Evolutionary conservation across 2,329 filamentous ascomycete genomes (phyloP).

Genomic region (Fusarium drepaniforme): DNA sequence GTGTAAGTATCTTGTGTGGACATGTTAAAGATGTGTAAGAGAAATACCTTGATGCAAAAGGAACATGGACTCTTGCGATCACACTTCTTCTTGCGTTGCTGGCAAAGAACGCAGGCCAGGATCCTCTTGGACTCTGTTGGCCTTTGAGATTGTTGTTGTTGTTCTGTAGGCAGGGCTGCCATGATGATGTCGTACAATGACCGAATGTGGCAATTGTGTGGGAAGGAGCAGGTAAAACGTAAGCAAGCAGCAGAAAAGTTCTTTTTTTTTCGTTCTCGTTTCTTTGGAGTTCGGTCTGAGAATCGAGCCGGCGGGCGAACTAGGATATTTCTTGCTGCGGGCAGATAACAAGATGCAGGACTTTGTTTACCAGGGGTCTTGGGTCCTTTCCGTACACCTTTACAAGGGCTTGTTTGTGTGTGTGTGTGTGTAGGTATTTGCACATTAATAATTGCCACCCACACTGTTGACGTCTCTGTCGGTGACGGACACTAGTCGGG

Average conservation of each 20-base stretch:
- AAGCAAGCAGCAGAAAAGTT: background rate
- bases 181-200: constrained; percentile 14
- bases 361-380: background rate
- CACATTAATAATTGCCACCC: constrained; percentile 1
- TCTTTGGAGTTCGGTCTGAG: constrained; percentile 2
- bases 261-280: background rate
- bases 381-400: background rate
- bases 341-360: background rate
- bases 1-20: background rate
- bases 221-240: background rate
- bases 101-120: constrained; percentile 33
- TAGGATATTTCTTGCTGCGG: constrained; percentile 29
- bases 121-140: constrained; percentile 17
- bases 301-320: constrained; percentile 9
- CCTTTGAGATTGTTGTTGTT: background rate
- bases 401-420: background rate
- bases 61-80: constrained; percentile 35
- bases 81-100: constrained; percentile 39
- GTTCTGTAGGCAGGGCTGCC: constrained; percentile 17
- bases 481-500: constrained; percentile 16
- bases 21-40: background rate
- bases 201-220: background rate
- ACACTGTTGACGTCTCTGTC: background rate
- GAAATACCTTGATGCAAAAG: constrained; percentile 30
- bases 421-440: background rate